Evolutionary conservation across 768 basidiomycete species (phyloP).

Genomic region (Lactarius indigo): DNA sequence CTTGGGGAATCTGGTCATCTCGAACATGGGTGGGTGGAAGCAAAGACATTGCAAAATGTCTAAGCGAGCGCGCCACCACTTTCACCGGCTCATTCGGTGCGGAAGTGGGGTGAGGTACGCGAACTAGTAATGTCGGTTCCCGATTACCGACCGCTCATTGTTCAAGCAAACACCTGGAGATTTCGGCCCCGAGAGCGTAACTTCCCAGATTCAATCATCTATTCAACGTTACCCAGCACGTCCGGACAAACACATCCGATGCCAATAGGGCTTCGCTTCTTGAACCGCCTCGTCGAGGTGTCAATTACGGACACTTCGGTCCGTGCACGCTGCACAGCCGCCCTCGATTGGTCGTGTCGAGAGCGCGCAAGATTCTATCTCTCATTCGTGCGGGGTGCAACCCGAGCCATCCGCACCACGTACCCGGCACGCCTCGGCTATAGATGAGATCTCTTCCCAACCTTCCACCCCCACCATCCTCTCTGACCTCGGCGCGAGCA

Average conservation of each 20-base stretch:
- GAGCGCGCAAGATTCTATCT: slow-evolving; percentile 8
- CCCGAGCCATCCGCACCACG: not conserved
- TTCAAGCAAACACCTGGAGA: not conserved
- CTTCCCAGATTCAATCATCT: not conserved
- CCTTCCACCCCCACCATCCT: not conserved
- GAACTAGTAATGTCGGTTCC: not conserved
- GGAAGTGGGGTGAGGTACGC: not conserved
- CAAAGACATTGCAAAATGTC: not conserved
- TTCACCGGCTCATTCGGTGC: slow-evolving; percentile 14
- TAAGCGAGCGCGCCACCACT: not conserved
- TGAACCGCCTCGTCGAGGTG: not conserved
- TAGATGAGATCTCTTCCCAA: slow-evolving; percentile 4
- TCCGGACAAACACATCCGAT: not conserved
- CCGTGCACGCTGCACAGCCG: slow-evolving; percentile 1
- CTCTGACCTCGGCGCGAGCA: not conserved
- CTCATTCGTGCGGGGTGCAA: not conserved
- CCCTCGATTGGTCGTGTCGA: not conserved
- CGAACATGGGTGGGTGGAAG: not conserved
- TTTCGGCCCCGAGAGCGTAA: not conserved
- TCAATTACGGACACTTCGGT: not conserved
- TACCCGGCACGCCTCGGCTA: not conserved
- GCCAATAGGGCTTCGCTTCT: not conserved
- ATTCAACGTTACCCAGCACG: not conserved
- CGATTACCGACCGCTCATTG: not conserved
- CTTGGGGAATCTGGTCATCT: not conserved